These are phyloP conservation scores for Amylocystis lapponica DNA, from an alignment of 768 basidiomycete species.

Conservation along the genomic window DNA sequence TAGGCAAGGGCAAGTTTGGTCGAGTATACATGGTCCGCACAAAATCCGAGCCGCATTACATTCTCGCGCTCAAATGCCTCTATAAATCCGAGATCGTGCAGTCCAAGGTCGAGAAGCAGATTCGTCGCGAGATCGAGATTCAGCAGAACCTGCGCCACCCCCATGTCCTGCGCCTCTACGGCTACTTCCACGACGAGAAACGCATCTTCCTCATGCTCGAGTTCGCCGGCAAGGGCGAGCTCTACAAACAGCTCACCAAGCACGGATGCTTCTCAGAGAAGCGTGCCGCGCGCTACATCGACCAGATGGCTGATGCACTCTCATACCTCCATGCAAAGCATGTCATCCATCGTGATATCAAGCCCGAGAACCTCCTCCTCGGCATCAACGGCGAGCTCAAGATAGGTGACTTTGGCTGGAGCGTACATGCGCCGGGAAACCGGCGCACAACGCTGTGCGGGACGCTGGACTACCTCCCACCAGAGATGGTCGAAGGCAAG, in stretches of 20 bases:
- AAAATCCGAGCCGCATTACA: conserved; percentile 81
- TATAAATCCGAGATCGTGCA: conserved; percentile 96
- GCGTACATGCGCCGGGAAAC: conserved; percentile 91
- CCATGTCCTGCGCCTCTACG: conserved; percentile 88
- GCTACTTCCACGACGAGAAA: conserved; percentile 97
- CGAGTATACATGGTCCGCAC: conserved; percentile 98
- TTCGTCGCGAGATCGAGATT: conserved; percentile 96
- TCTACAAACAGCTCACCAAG: conserved; percentile 93
- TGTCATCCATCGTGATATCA: conserved; percentile 98
- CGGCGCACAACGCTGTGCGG: conserved; percentile 89
- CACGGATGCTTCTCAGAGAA: conserved; percentile 84
- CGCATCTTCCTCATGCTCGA: conserved; percentile 98
- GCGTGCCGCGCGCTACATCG: conserved; percentile 83
- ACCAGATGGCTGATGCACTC: conserved; percentile 97
- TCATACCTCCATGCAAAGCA: conserved; percentile 91
- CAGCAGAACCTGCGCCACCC: conserved; percentile 96
- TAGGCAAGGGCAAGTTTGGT: conserved; percentile 99
- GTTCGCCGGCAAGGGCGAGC: conserved; percentile 93
- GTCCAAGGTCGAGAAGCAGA: conserved; percentile 92
- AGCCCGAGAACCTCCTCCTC: conserved; percentile 93
- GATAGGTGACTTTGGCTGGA: conserved; percentile 99
- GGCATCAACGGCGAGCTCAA: conserved; percentile 96
- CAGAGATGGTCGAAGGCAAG: conserved; percentile 95
- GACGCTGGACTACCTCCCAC: conserved; percentile 93
- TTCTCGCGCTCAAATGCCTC: conserved; percentile 93